Conservation (phyloP, 371 early-diverging fungal species). For the Mucor racemosus region DNA sequence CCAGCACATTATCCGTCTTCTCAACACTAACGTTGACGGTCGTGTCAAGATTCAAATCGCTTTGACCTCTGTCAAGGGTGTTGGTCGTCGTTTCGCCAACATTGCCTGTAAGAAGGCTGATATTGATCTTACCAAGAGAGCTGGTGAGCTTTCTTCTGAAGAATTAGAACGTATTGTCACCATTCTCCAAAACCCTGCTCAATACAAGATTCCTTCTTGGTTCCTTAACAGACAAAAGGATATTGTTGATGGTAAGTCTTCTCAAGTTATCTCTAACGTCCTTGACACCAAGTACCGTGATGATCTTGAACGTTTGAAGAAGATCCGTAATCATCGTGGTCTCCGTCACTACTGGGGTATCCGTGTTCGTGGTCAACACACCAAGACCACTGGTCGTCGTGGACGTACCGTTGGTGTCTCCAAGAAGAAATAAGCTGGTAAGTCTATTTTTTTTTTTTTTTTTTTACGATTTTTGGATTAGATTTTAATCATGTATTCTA, state of each 20-base stretch:
- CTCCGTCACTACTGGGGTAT: constrained; percentile 98
- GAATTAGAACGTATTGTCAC: constrained; percentile 92
- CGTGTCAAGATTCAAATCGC: constrained; percentile 96
- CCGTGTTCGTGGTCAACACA: constrained; percentile 95
- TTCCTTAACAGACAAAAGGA: constrained; percentile 99
- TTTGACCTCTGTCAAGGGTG: constrained; percentile 98
- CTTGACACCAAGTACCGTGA: constrained; percentile 97
- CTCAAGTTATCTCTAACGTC: constrained; percentile 94
- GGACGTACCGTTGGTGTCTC: constrained; percentile 97
- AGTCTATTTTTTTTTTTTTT: background rate
- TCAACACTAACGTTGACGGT: constrained; percentile 99
- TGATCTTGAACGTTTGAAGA: constrained; percentile 96
- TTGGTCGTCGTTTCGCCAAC: constrained; percentile 98
- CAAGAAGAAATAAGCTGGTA: constrained; percentile 87
- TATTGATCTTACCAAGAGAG: constrained; percentile 94
- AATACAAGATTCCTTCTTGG: constrained; percentile 98
- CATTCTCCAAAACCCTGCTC: constrained; percentile 92
- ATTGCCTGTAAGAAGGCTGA: constrained; percentile 98
- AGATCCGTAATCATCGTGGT: constrained; percentile 95
- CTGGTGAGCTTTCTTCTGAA: constrained; percentile 96
- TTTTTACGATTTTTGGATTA: background rate
- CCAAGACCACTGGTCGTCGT: constrained; percentile 98
- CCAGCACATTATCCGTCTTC: constrained; percentile 99
- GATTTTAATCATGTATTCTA: background rate
- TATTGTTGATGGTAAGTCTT: constrained; percentile 90